Evolutionary conservation across 2,329 filamentous ascomycete species (phyloP).

Genomic region (Fusarium scirpi): DNA sequence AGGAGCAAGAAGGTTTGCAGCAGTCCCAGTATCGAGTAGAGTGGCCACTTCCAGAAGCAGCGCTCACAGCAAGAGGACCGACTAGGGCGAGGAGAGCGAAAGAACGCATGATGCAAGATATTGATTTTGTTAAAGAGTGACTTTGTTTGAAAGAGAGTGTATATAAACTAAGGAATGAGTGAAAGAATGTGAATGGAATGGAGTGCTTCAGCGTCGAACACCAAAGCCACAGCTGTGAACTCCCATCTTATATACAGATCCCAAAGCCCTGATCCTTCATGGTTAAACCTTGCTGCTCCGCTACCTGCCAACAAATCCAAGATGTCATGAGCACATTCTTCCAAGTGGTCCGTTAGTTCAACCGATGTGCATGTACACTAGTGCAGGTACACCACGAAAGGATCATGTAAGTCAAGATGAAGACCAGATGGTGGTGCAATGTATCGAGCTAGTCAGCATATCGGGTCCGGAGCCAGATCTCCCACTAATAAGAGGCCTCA

Average conservation of each 20-base stretch:
- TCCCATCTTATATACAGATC: conserved; percentile 33
- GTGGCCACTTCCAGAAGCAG: conserved; percentile 47
- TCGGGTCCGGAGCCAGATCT: conserved; percentile 37
- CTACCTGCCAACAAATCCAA: not conserved
- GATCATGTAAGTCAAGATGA: conserved; percentile 25
- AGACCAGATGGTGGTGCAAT: conserved; percentile 39
- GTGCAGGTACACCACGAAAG: conserved; percentile 22
- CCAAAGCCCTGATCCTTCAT: not conserved
- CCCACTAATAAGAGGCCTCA: conserved; percentile 43
- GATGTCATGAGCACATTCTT: conserved; percentile 28
- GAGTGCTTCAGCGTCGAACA: conserved; percentile 15
- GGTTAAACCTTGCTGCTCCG: conserved; percentile 7
- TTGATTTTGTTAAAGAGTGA: conserved; percentile 26
- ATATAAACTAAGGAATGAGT: conserved; percentile 27
- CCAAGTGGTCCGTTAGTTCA: conserved; percentile 29
- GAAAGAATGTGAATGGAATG: conserved; percentile 27
- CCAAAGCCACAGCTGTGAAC: not conserved
- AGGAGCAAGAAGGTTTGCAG: conserved; percentile 76
- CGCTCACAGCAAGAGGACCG: conserved; percentile 41
- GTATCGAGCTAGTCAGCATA: conserved; percentile 34
- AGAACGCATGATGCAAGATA: conserved; percentile 41
- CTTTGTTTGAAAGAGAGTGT: conserved; percentile 33
- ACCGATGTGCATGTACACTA: conserved; percentile 11
- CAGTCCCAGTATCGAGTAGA: conserved; percentile 70
- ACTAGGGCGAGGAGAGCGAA: conserved; percentile 42